Conservation (phyloP, 2,329 filamentous ascomycete species). For the Bipolaris cookei region DNA sequence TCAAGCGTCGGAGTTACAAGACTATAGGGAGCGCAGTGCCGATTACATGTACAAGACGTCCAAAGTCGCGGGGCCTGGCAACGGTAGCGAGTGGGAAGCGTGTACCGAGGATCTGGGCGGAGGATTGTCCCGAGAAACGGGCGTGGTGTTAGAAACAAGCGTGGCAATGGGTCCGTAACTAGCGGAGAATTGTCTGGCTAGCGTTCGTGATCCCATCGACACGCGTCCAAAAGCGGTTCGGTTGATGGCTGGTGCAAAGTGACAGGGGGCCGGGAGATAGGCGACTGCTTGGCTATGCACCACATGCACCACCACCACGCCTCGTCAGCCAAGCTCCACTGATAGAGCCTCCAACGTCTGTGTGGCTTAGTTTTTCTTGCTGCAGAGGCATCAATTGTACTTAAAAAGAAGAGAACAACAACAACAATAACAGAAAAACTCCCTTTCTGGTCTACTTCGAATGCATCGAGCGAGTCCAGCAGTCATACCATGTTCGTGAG, state of each 20-base stretch:
- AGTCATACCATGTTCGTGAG: conserved; percentile 6
- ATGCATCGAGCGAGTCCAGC: conserved; percentile 3
- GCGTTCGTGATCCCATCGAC: conserved; percentile 23
- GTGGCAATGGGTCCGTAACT: conserved; percentile 28
- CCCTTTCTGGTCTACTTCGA: background rate
- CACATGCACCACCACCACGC: conserved; percentile 12
- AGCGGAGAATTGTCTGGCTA: conserved; percentile 25
- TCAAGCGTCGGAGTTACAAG: background rate
- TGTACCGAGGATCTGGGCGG: conserved; percentile 4
- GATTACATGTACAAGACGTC: background rate
- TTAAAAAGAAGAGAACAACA: background rate
- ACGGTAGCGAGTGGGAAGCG: conserved; percentile 4
- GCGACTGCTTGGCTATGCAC: background rate
- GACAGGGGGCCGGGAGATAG: conserved; percentile 18
- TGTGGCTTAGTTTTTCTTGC: conserved; percentile 6
- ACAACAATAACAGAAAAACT: background rate
- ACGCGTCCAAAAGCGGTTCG: conserved; percentile 34
- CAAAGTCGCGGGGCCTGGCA: conserved; percentile 1
- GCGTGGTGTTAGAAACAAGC: conserved; percentile 22
- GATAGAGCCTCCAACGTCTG: conserved; percentile 11
- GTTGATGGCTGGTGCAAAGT: conserved; percentile 17
- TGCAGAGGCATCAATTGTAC: background rate
- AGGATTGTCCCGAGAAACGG: conserved; percentile 11
- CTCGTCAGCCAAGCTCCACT: conserved; percentile 21
- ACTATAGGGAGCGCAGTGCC: conserved; percentile 3